Base-by-base conservation (phyloP, 2,329 filamentous ascomycete genomes). In the Tolypocladium guangdongense region DNA sequence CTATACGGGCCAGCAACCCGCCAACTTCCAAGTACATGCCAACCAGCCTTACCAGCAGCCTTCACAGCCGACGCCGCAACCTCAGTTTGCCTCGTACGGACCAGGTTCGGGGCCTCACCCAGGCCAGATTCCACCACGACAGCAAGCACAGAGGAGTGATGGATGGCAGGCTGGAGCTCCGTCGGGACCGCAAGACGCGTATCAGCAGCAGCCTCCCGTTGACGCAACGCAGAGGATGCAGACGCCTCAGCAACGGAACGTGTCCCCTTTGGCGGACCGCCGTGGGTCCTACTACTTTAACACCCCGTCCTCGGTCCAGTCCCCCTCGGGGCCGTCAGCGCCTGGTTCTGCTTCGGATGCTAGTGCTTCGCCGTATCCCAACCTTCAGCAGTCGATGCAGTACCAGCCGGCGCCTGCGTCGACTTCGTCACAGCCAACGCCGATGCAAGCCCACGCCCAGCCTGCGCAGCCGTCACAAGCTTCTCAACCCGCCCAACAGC, bases 1-100 rank as follows among this genome's bases (percentile, higher is more conserved):
- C 67, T 96, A 96, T 67, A 88, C 83, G 16, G 82, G 82, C 37
- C 86, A 84, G 59, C 73, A 80, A 43, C 74, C 67, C 16, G 72
- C 73, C 38, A 77, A 32, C 46, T 56, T 55, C 41, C 54, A 52
- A 30, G 37, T 36, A 33, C 39, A 49, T n/a, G 20, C 52, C 27
- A 45, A 39, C 20, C 68, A 54, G 43, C 43, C 55, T 11, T 60
- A 62, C 51, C 60, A 60, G 45, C 54, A 58, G 36, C 74, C 60
- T 36, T 56, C 57, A 8, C 65, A 64, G 38, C 58, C 58, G 52
- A 64, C 71, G 36, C 64, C 67, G 14, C 73, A 75, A 60, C 64
- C 62, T 41, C 75, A 74, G 54, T 77, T 74, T 60, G 56, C 71
- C 12, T 56, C 67, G 11, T 80, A 77, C 54, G 67, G 64, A 16